Evolutionary conservation across 345 rosid species (phyloP).

Genomic region (Diplotaxis tenuifolia): DNA sequence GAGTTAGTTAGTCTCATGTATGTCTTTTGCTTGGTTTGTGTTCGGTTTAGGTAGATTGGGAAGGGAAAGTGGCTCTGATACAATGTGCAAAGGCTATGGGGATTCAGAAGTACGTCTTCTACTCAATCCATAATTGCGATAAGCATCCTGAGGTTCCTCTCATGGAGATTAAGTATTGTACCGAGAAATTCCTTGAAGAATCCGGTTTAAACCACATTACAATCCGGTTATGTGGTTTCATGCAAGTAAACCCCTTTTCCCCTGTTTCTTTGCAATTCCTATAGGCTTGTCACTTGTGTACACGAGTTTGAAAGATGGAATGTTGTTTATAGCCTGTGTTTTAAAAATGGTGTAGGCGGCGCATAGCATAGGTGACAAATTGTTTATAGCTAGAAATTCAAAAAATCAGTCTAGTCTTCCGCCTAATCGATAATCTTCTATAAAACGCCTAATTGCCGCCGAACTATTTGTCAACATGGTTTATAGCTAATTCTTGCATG

Average conservation of each 20-base stretch:
- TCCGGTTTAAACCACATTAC: constrained; percentile 65
- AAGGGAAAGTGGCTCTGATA: constrained; percentile 96
- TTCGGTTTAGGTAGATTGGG: constrained; percentile 98
- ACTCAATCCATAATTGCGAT: constrained; percentile 94
- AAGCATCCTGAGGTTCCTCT: constrained; percentile 97
- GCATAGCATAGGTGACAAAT: too few species aligned
- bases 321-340: too few species aligned
- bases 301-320: too few species aligned
- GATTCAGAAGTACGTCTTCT: constrained; percentile 85
- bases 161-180: constrained; percentile 96
- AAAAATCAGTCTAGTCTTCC: background rate
- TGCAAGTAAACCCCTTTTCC: constrained; percentile 61
- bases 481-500: background rate
- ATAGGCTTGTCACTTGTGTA: background rate
- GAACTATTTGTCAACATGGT: background rate
- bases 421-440: background rate
- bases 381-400: too few species aligned
- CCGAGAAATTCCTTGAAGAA: constrained; percentile 81
- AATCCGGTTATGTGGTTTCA: constrained; percentile 87
- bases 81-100: constrained; percentile 99
- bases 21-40: constrained; percentile 12
- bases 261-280: background rate
- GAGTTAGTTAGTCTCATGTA: background rate
- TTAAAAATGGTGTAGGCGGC: too few species aligned
- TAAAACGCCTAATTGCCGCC: background rate